Base-by-base conservation (phyloP, 1,139 yeast genomes). In the Magnusiomyces sp. region DNA sequence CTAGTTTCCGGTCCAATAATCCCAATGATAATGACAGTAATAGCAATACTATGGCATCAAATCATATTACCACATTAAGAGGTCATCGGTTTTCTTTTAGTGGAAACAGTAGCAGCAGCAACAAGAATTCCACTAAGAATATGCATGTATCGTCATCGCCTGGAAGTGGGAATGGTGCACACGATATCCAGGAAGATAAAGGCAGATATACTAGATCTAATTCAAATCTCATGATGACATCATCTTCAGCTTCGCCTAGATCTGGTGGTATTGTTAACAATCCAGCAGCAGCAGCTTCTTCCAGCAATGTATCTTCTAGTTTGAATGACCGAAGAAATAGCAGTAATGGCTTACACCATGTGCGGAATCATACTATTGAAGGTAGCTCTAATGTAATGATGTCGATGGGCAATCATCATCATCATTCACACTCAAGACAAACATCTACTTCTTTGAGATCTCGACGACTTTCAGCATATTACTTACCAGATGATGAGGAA, bases 1-100 rank as follows among this genome's bases (percentile, higher is more conserved):
- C 45, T 3, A 41, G 40, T 32, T 49, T 49, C 14, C 39, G 51
- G 11, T 37, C 42, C 27, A 47, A 47, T 16, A 37, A 37, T 27
- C 10, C 46, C 19, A 33, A 9, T 2, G 14, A 16, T 36, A 16
- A 31, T n/a, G 4, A 23, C 29, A 23, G 29, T 5, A 23, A 23
- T 17, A 11, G 19, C 40, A 37, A 16, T 37, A 16, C 7, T 17
- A 7, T 10, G 11, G 16, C 40, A 37, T n/a, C 40, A 2, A 37
- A 6, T 6, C 14, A 23, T 38, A 16, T 39, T 14, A 14, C 34
- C 5, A 20, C 40, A 31, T 36, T 27, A n/a, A 14, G 39, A 14
- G 19, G 19, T 17, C 16, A 37, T n/a, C 17, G 17, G 2, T 37
- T 20, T 37, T 37, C 40, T 3, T 37, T 37, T 20, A 37, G 20